Evolutionary conservation across 371 early-diverging fungal species (phyloP), one percentile per base, ranked within the genome.

Genomic region (Rhizopus delemar): DNA sequence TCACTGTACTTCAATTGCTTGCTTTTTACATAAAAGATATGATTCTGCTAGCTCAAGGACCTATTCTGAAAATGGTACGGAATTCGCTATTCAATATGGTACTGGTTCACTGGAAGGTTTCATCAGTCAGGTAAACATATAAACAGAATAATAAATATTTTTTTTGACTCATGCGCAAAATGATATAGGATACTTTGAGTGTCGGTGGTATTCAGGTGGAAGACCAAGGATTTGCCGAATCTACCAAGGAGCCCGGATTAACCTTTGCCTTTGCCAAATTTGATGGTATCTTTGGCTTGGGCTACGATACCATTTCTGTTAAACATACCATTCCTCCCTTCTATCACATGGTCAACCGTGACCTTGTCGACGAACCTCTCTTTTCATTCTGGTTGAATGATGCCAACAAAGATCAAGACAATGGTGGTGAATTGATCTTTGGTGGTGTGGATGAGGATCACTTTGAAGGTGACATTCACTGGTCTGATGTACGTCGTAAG

Each of bases 251-350:
- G 69, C 95, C 96, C 5, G 97, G 97, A 0, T 74, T 90, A 22
- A 82, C 89, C 5, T 90, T 90, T 76, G 91, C 89, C n/a, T 84
- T 93, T 62, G 96, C 93, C 29, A 72, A 85, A 16, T 97, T 97
- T 68, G 97, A 97, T 67, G 97, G 97, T 22, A 95, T 97, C 64
- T 80, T 95, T 46, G 97, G 96, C 3, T 76, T 96, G 15, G 93
- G 88, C 4, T 95, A 89, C 66, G 91, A 93, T 77, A 91, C 82
- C 63, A 95, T 96, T 70, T 84, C 95, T 16, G 94, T 94, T 36
- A 66, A 88, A 43, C 75, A 81, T 22, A 91, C 90, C 13, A 90
- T 90, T 11, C 96, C 97, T 16, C 97, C 97, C 3, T 90, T 97
- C 75, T 95, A 95, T 75, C 81, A 86, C 59, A 88, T 95, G 90